Evolutionary conservation across 495 filamentous ascomycete genomes (phyloP).

Genomic region (Ramalina peruviana): DNA sequence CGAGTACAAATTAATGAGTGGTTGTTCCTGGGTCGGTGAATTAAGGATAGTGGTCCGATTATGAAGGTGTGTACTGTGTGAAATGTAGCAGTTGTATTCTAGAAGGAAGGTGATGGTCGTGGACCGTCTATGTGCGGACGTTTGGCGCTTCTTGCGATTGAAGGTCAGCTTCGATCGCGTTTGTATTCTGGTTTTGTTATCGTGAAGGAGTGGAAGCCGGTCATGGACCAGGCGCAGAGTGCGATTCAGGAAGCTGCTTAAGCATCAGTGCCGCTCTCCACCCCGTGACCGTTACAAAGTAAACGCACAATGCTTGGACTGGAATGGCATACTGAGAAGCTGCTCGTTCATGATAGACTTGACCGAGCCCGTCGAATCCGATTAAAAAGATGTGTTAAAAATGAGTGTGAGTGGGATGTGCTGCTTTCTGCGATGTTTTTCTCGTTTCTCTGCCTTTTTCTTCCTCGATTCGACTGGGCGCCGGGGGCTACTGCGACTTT

Average conservation of each 20-base stretch:
- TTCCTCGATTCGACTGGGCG: background rate
- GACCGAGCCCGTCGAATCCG: background rate
- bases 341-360: background rate
- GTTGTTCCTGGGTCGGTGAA: background rate
- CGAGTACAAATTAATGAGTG: background rate
- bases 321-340: background rate
- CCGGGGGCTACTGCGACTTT: background rate
- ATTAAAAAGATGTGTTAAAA: background rate
- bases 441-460: background rate
- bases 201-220: slow-evolving; percentile 13
- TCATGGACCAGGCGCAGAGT: slow-evolving; percentile 10
- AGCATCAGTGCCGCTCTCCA: background rate
- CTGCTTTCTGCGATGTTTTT: background rate
- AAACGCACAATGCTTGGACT: background rate
- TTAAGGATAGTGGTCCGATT: background rate
- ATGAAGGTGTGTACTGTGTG: background rate
- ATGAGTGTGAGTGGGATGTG: background rate
- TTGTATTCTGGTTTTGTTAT: background rate
- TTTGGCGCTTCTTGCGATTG: slow-evolving; percentile 10
- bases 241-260: slow-evolving; percentile 1
- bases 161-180: slow-evolving; percentile 14
- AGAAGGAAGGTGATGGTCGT: slow-evolving; percentile 1
- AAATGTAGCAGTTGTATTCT: background rate
- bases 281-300: background rate
- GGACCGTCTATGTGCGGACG: slow-evolving; percentile 16